Conservation (phyloP, 1,284 basidiomycete genomes). For the Cystobasidium pallidum region DNA sequence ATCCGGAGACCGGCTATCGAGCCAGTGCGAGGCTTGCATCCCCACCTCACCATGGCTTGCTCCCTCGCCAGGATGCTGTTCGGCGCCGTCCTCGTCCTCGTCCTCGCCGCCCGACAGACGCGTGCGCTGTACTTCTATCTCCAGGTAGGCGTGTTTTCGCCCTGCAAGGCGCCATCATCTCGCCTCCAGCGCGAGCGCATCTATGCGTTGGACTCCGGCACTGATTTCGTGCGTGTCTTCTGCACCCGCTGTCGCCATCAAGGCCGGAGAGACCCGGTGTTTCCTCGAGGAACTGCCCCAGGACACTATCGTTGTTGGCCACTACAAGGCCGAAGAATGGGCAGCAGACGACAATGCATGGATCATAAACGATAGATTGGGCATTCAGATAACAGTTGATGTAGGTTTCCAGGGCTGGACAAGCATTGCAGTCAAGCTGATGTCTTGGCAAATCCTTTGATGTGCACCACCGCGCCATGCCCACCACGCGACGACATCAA, state of each 20-base stretch:
- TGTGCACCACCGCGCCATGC: no score
- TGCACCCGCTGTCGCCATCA: conserved; percentile 3
- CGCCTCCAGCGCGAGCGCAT: not conserved
- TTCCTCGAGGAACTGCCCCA: conserved; percentile 97
- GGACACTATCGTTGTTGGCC: conserved; percentile 96
- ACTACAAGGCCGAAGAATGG: conserved; percentile 92
- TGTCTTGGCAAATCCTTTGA: conserved; percentile 15
- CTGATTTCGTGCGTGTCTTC: not conserved
- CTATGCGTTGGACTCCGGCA: not conserved
- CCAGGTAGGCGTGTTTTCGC: conserved; percentile 12
- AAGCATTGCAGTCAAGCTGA: conserved; percentile 45
- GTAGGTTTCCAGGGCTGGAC: conserved; percentile 62
- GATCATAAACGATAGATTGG: conserved; percentile 72
- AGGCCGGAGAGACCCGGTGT: conserved; percentile 62
- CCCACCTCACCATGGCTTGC: conserved; percentile 1
- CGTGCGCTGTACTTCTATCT: conserved; percentile 58
- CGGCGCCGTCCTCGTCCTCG: conserved; percentile 22
- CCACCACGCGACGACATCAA: not conserved
- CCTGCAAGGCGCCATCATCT: not conserved
- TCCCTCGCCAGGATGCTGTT: conserved; percentile 15
- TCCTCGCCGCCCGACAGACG: conserved; percentile 25
- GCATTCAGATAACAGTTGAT: conserved; percentile 86
- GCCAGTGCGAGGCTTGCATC: not conserved
- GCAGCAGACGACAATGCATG: conserved; percentile 72
- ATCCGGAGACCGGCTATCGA: not conserved